Evolutionary conservation across 192 early-diverging fungal genomes (phyloP).

Genomic region (Podila clonocystis): DNA sequence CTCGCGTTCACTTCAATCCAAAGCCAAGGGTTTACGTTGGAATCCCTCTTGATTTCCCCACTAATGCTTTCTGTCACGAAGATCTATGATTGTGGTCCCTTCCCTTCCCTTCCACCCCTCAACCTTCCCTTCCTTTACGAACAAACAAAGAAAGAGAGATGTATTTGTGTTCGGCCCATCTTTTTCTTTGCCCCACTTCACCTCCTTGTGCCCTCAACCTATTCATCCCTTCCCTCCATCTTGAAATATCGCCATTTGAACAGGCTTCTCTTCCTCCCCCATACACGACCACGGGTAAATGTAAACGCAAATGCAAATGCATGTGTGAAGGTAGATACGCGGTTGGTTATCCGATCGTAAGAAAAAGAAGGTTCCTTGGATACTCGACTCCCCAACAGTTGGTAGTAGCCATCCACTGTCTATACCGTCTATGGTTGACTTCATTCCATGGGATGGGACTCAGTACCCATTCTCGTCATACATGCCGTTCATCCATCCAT

Average conservation of each 20-base stretch:
- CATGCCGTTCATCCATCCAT: neutral
- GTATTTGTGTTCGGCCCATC: neutral
- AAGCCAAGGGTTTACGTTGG: neutral
- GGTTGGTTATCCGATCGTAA: no score
- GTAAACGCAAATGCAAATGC: no score
- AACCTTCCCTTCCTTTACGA: neutral
- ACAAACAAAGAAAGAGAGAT: neutral
- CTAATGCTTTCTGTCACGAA: neutral
- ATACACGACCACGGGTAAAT: no score
- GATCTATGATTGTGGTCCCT: neutral
- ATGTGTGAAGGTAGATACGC: no score
- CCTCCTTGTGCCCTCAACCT: neutral
- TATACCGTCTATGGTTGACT: neutral
- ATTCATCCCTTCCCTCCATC: neutral
- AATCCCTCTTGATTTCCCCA: no score
- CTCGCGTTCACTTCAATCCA: neutral
- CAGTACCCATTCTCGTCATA: neutral
- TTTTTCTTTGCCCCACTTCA: neutral
- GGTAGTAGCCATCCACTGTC: neutral
- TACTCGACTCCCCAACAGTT: no score
- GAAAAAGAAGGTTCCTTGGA: no score
- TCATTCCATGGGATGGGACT: neutral
- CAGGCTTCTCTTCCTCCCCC: no score
- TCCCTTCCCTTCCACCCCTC: neutral
- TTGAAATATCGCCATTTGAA: no score